Evolutionary conservation across 371 early-diverging fungal species (phyloP).

Genomic region (Phascolomyces articulosus): DNA sequence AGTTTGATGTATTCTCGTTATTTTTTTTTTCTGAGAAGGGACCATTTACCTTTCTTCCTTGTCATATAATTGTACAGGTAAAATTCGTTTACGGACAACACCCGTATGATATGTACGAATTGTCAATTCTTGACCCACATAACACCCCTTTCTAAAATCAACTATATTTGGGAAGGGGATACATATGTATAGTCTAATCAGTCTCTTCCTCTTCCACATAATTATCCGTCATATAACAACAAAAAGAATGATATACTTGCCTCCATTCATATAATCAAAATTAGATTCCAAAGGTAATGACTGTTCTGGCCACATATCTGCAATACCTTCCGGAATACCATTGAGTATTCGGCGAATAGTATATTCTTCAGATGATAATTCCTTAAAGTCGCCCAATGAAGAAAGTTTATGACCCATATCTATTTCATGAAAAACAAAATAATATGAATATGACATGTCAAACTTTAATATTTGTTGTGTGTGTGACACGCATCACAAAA

Average conservation of each 20-base stretch:
- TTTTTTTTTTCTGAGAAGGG: no score
- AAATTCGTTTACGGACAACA: slow-evolving; percentile 89
- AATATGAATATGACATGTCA: not conserved
- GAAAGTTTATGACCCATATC: slow-evolving; percentile 28
- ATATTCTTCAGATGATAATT: slow-evolving; percentile 63
- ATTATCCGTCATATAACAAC: no score
- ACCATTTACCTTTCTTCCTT: slow-evolving; percentile 47
- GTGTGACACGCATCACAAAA: not conserved
- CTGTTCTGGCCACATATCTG: slow-evolving; percentile 75
- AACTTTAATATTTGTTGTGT: not conserved
- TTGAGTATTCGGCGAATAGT: slow-evolving; percentile 75
- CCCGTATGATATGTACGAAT: slow-evolving; percentile 96
- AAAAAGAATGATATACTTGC: no score
- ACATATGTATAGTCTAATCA: no score
- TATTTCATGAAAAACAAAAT: not conserved
- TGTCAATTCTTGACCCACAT: slow-evolving; percentile 96
- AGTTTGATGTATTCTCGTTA: no score
- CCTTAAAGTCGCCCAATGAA: slow-evolving; percentile 35
- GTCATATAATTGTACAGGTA: slow-evolving; percentile 75
- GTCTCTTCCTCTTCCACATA: no score
- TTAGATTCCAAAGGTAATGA: slow-evolving; percentile 92
- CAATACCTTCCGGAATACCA: slow-evolving; percentile 89
- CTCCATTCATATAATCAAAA: slow-evolving; percentile 90
- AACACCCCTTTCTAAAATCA: slow-evolving; percentile 97
- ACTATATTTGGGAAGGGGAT: no score